phyloP scores from a whole-genome alignment of 768 basidiomycete genomes.

The Kwoniella mangroviensis region DNA sequence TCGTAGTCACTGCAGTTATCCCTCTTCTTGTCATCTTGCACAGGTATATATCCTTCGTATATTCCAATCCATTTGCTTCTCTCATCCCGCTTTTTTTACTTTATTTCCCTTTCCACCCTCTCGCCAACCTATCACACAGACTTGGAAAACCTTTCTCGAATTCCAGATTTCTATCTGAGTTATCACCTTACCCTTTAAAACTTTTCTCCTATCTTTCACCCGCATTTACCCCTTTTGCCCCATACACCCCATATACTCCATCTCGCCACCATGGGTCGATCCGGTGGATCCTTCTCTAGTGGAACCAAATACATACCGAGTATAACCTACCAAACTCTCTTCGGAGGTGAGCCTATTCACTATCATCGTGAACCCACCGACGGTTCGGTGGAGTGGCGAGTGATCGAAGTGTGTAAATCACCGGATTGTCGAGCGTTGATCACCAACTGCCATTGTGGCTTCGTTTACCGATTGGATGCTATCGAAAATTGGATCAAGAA shows the following conservation, averaged over 20 bases:
- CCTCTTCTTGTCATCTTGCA: background rate
- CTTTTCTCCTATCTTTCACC: background rate
- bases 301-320: background rate
- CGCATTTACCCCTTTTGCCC: background rate
- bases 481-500: conserved; percentile 3
- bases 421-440: conserved; percentile 4
- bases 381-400: background rate
- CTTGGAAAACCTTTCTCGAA: too few species aligned
- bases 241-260: background rate
- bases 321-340: conserved; percentile 10
- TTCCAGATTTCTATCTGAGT: too few species aligned
- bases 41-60: background rate
- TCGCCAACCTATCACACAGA: background rate
- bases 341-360: conserved; percentile 1
- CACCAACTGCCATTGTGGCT: conserved; percentile 13
- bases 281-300: background rate
- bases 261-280: background rate
- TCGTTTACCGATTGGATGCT: conserved; percentile 8
- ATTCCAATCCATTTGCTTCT: background rate
- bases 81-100: background rate
- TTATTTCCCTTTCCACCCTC: background rate
- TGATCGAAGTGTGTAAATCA: conserved; percentile 1
- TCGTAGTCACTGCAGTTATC: too few species aligned
- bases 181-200: background rate
- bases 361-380: conserved; percentile 8